These are phyloP conservation scores for Colletotrichum sp. DNA, from an alignment of 2,329 filamentous ascomycete species.

Conservation along the genomic window DNA sequence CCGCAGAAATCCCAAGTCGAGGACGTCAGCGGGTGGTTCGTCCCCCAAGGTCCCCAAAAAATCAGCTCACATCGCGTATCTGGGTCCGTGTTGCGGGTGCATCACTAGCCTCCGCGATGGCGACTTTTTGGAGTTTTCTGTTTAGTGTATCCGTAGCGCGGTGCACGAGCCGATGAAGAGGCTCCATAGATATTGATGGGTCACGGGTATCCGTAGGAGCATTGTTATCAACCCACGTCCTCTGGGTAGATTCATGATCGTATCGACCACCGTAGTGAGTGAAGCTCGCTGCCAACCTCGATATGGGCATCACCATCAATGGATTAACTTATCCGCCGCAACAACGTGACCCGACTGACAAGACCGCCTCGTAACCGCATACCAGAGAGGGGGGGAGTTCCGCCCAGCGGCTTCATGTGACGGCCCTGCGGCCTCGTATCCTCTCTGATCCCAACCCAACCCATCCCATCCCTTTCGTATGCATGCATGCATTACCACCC, in stretches of 20 bases:
- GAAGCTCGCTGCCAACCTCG: neutral
- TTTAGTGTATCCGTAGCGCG: neutral
- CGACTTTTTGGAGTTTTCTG: neutral
- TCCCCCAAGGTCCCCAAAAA: neutral
- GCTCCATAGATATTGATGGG: neutral
- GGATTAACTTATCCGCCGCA: neutral
- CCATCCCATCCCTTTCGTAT: conserved; percentile 1
- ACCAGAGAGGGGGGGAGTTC: neutral
- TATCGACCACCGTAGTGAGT: no score
- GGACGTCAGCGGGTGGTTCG: neutral
- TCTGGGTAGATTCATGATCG: no score
- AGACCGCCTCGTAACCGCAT: neutral
- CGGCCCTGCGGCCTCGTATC: conserved; percentile 7
- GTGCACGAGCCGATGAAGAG: neutral
- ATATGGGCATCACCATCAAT: neutral
- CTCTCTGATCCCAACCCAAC: neutral
- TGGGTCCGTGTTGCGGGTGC: conserved; percentile 2
- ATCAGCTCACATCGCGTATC: conserved; percentile 3
- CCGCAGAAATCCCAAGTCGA: neutral
- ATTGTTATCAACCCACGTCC: neutral
- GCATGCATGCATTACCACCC: conserved; percentile 15
- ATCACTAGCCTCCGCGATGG: neutral
- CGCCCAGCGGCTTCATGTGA: conserved; percentile 8
- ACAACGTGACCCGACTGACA: neutral
- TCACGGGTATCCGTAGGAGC: neutral